Conservation (phyloP, 2,329 filamentous ascomycete genomes). For the Gaeumannomyces sp. region DNA sequence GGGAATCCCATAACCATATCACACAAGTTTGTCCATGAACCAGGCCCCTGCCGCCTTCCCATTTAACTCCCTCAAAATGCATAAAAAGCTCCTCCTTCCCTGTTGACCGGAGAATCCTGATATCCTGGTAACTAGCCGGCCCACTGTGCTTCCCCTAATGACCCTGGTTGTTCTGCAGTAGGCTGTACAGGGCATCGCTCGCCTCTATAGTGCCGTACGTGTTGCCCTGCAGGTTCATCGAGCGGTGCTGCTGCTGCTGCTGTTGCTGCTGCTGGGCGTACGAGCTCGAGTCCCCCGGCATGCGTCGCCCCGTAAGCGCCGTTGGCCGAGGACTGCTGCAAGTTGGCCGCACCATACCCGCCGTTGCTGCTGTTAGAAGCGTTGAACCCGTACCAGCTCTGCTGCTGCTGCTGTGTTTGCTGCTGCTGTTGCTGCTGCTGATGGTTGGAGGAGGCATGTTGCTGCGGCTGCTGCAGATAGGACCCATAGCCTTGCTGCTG, state of each 20-base stretch:
- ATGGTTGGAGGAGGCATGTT: slow-evolving; percentile 12
- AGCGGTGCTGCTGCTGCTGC: slow-evolving; percentile 17
- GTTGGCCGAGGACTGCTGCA: slow-evolving; percentile 10
- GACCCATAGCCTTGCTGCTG: slow-evolving; percentile 23
- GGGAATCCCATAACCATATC: no score
- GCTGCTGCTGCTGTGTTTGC: slow-evolving; percentile 19
- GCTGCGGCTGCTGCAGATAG: slow-evolving; percentile 17
- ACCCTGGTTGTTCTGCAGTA: slow-evolving; percentile 15
- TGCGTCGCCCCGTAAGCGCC: slow-evolving; percentile 12
- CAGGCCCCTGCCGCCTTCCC: neutral
- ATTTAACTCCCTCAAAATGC: neutral
- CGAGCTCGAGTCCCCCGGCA: slow-evolving; percentile 9
- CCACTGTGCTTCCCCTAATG: neutral
- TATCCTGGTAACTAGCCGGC: neutral
- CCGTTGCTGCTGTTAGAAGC: slow-evolving; percentile 18
- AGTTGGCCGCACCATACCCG: slow-evolving; percentile 17
- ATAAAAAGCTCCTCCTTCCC: neutral
- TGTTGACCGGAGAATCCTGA: neutral
- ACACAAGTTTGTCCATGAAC: no score
- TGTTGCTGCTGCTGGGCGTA: slow-evolving; percentile 18
- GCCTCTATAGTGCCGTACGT: slow-evolving; percentile 21
- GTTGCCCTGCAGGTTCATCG: slow-evolving; percentile 21
- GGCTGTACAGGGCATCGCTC: slow-evolving; percentile 20
- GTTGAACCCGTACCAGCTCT: slow-evolving; percentile 29
- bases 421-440: slow-evolving; percentile 16